Evolutionary conservation across 305 asterid genomes (phyloP), one percentile per base, ranked within the genome.

Genomic region (Petunia hybrid): DNA sequence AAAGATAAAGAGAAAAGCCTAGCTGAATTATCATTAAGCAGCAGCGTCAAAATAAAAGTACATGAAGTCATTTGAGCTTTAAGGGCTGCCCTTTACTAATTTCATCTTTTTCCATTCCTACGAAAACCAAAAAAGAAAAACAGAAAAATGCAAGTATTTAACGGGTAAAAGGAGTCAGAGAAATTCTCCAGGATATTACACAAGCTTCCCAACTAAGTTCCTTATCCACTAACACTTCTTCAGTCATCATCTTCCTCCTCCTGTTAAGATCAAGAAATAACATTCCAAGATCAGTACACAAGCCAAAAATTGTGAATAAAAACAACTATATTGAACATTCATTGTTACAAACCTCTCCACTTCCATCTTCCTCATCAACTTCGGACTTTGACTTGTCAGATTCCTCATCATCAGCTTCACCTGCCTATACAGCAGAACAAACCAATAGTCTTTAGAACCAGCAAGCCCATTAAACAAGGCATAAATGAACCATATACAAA

Each of bases 381-480:
- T 94, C 95, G 0, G 97, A 93, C 88, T 81, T 91, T 0, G 98
- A 93, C 76, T 94, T 94, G 86, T 93, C 95, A 6, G 93, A 90
- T 76, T 91, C 98, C 1, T 92, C 97, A 1, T 90, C 97, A 1
- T 86, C 91, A 0, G 89, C 89, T 39, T 87, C 78, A 0, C 86
- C 92, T 43, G 84, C 85, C 97, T 91, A 82, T 45, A 22, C 51
- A 74, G 5, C 1, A 53, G n/a, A 53, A 53, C 78, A 74, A 4
- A 69, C 22, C 38, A 45, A 43, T 3, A 2, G 5, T 45, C 63
- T 57, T 57, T 5, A 45, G 59, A 1, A 22, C 59, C 51, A 69
- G 22, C 8, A 22, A 16, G 5, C 8, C 13, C 59, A 22, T 8
- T 35, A n/a, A 0, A 0, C 8, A n/a, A 14, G 36, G 36, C 59